Evolutionary conservation across 805 yeast species (phyloP), one percentile per base, ranked within the genome.

Genomic region (Sugiyamaella chiloensis): DNA sequence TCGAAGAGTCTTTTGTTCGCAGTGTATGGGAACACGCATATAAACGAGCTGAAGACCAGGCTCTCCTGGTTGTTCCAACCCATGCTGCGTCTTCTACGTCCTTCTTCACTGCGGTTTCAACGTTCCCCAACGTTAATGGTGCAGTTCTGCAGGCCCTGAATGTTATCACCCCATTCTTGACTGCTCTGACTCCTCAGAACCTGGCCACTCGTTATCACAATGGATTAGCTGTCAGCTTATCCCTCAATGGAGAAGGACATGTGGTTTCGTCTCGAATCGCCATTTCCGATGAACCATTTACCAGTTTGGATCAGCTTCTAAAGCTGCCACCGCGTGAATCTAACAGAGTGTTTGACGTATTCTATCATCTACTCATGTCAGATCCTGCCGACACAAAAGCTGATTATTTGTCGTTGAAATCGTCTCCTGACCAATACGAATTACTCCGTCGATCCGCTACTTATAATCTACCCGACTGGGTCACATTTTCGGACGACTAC

Each of bases 21-120:
- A 44, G 60, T 7, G 48, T 69, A 4, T 67, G 73, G 70, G 65
- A 61, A 34, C 74, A 69, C 47, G 71, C 73, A 3, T 58, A 60
- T 42, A 57, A 62, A 36, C 62, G 72, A 14, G 60, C 64, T 5
- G 74, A 69, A 52, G 72, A 69, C 45, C 73, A 69, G 55, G 59
- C 70, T 19, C 48, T 69, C 7, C 52, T 69, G 21, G 51, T 70
- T 9, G 48, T 58, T 52, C 68, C 67, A 1, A 57, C 64, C 1
- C 56, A 57, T 37, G 51, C 51, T 1, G 60, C 68, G 0, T 56
- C 70, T 1, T 54, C 60, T 1, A 61, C 69, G 11, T 57, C 65
- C 20, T 59, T 66, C 36, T 37, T 54, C 19, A 55, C 62, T 2
- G 58, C 63, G 5, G 51, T 68, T 14, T 52, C 60, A 5, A 51